phyloP scores from a whole-genome alignment of 441 rosid genomes.

The Breynia disticha region DNA sequence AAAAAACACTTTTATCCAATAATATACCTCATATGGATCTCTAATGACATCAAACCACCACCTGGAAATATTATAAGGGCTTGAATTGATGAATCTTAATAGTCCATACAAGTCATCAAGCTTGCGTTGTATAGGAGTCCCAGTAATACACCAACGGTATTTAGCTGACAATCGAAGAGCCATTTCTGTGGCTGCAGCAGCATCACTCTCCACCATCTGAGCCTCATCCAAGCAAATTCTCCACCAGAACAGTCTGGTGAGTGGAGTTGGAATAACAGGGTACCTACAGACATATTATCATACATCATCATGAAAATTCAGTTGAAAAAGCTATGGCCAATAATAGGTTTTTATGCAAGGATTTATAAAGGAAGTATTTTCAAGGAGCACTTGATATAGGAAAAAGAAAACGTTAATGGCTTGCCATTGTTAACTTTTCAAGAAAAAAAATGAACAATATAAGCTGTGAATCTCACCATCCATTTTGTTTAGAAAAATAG shows the following conservation, averaged over 20 bases:
- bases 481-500: no score
- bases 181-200: slow-evolving; percentile 94
- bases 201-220: slow-evolving; percentile 97
- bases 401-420: slow-evolving; percentile 21
- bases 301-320: not conserved
- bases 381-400: not conserved
- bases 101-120: slow-evolving; percentile 95
- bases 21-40: slow-evolving; percentile 81
- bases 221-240: slow-evolving; percentile 98
- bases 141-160: slow-evolving; percentile 92
- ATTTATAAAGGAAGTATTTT: not conserved
- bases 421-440: slow-evolving; percentile 1
- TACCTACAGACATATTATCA: slow-evolving; percentile 41
- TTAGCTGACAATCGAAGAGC: slow-evolving; percentile 72
- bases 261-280: slow-evolving; percentile 86
- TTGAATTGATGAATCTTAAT: slow-evolving; percentile 65
- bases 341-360: not conserved
- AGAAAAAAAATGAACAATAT: no score
- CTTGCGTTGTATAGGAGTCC: slow-evolving; percentile 93
- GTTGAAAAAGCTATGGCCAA: not conserved
- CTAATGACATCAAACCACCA: slow-evolving; percentile 93
- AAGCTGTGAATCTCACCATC: no score
- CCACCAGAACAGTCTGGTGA: slow-evolving; percentile 96
- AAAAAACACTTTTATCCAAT: no score
- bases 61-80: slow-evolving; percentile 69